Evolutionary conservation across 208 protist genomes (phyloP), one percentile per base, ranked within the genome.

Genomic region (Acanthamoeba lenticulata): DNA sequence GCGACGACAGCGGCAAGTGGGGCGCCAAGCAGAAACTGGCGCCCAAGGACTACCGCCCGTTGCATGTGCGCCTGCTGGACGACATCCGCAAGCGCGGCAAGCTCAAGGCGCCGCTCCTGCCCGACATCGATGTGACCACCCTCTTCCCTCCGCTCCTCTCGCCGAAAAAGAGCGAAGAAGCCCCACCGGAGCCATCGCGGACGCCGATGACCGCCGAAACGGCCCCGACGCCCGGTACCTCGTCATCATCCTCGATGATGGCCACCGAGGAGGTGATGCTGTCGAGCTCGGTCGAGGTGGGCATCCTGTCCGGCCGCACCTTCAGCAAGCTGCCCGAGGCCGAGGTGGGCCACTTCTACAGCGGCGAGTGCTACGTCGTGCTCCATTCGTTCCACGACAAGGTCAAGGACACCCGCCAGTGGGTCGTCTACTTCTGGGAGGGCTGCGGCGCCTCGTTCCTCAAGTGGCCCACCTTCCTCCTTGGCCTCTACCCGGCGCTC

Each of bases 291-390:
- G 47, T 88, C 27, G 77, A 88, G 47, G 38, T 88, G 6, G 77
- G 77, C 24, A 88, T 88, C 40, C 47, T 60, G 36, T 55, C 77
- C n/a, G 77, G 77, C n/a, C 24, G 34, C 29, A 88, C 77, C n/a
- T 88, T 88, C 77, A 32, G 42, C 77, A 88, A 88, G 77, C 40
- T 88, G 27, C 77, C 77, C 40, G 77, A 88, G 42, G 42, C n/a
- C 77, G 77, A 88, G 47, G 47, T 49, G 47, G 77, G 77, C 42
- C 77, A 88, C n/a, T 88, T 88, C 47, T 88, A 60, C 77, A 88
- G 77, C 47, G 77, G 40, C 40, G 77, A 88, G 47, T 88, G 34
- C 34, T 88, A 88, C 47, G 47, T 88, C 9, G 42, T 88, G 27
- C 77, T 88, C 3, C 77, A 88, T 38, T 6, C 77, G 9, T 88